Percentiles rank a stretch among this genome's conserved stretches.
phyloP scores from a whole-genome alignment of 2,329 filamentous ascomycete species.

The Fusarium citri region DNA sequence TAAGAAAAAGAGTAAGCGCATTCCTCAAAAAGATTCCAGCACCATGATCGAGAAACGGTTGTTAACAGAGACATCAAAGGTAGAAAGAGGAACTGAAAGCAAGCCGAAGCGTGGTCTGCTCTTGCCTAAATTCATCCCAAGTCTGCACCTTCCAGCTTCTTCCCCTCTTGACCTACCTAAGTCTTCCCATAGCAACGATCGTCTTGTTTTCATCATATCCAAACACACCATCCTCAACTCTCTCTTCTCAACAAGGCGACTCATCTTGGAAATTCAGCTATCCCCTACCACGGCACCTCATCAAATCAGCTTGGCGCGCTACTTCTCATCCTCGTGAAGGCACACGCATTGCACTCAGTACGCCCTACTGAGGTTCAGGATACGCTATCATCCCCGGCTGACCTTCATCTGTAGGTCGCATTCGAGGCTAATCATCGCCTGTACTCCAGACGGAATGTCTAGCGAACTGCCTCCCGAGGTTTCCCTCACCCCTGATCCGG shows the following conservation, averaged over 20 bases:
- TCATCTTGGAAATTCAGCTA: conserved; percentile 11
- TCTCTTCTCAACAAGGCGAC: conserved; percentile 9
- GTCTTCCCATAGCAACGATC: conserved; percentile 2
- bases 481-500: conserved; percentile 21
- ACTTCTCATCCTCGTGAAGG: conserved; percentile 1
- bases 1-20: conserved; percentile 15
- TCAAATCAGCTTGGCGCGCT: neutral
- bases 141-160: conserved; percentile 17
- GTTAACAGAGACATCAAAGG: conserved; percentile 1
- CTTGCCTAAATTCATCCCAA: conserved; percentile 25
- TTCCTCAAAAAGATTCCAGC: neutral
- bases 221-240: conserved; percentile 12
- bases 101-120: conserved; percentile 5
- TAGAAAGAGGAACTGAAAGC: conserved; percentile 8
- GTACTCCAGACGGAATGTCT: conserved; percentile 26
- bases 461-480: conserved; percentile 20
- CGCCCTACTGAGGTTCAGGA: neutral
- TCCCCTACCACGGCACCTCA: neutral
- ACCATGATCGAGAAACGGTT: neutral
- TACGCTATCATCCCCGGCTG: neutral
- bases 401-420: neutral
- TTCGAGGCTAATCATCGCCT: neutral
- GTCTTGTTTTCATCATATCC: conserved; percentile 4
- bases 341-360: conserved; percentile 8
- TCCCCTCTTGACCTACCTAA: conserved; percentile 11